Base-by-base conservation (phyloP, 805 yeast species). In the Saccharomyces eubayanus region DNA sequence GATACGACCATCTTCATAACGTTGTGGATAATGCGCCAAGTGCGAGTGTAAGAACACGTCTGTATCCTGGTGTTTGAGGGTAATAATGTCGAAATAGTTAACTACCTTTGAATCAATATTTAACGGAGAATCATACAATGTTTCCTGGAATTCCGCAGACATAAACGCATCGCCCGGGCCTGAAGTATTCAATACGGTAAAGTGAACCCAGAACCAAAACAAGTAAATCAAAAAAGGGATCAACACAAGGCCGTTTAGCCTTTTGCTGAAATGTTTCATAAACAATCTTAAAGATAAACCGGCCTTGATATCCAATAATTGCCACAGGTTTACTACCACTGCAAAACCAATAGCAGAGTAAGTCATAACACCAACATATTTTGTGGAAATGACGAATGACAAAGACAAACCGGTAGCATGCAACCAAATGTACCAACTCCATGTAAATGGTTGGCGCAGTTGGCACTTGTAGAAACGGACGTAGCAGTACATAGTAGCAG, bases 131-230 rank as follows among this genome's bases (percentile, higher is more conserved):
- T 94, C 99, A 40, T 82, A 84, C 51, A 94, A 77, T 31, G 96
- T 85, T 65, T 89, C 96, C 74, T 94, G 98, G 78, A 94, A 94
- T 55, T 86, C 91, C 6, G 94, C 78, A n/a, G 94, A 82, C 99
- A 94, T 94, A 69, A 92, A 90, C 2, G 78, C 77, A 68, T 94
- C 97, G 57, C 99, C 99, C 5, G 97, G 94, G 29, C 99, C 99
- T 1, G 98, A 91, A 60, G 80, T 84, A 61, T 73, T 78, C 64
- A 94, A 79, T 28, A 94, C 79, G 30, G 82, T 79, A 72, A 94
- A 94, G 72, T 94, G 99, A 52, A 91, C 77, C 74, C 84, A 89
- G 73, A 92, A 94, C 96, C 97, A 90, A 62, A 81, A 83, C 58
- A 90, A 75, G 68, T 89, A 94, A 59, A 94, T 79, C 31, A 81